A percentile compares a stretch with the other conserved stretches of the same genome.
These are phyloP conservation scores for Quercus wislizeni DNA, from an alignment of 306 rosid species.

Conservation along the genomic window DNA sequence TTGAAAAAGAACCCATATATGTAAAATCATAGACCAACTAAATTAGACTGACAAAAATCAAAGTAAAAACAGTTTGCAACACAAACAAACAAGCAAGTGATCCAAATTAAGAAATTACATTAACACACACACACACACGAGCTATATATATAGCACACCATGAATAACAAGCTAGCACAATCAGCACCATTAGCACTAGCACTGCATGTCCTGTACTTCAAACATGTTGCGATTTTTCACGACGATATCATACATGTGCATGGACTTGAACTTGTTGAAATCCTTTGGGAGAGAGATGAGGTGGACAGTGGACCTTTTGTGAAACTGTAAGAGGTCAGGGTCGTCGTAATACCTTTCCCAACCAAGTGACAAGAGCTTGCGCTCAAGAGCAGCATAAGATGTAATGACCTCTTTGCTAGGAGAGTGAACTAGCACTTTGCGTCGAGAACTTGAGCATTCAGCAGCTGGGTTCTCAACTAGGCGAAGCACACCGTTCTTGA, in stretches of 20 bases:
- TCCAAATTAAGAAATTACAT: not conserved
- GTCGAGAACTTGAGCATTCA: conserved; percentile 31
- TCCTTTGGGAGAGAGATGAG: conserved; percentile 88
- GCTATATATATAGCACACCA: not conserved
- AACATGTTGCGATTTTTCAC: conserved; percentile 80
- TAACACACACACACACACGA: not conserved
- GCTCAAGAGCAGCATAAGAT: conserved; percentile 56
- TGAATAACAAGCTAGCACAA: not conserved
- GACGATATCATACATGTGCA: conserved; percentile 96
- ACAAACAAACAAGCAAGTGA: not conserved
- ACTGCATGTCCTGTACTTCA: conserved; percentile 71
- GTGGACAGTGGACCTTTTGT: conserved; percentile 74
- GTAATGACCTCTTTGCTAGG: conserved; percentile 60
- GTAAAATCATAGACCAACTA: not conserved
- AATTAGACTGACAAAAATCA: not conserved
- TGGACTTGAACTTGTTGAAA: conserved; percentile 71
- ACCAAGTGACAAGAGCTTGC: conserved; percentile 55
- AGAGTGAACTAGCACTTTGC: conserved; percentile 71
- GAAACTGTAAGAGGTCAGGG: conserved; percentile 84
- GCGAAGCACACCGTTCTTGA: conserved; percentile 82
- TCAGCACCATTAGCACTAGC: too few relatives aligned
- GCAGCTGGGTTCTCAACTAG: conserved; percentile 76
- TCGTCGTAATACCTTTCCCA: conserved; percentile 95
- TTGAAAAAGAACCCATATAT: not conserved
- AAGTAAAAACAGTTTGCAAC: not conserved